Evolutionary conservation across 345 rosid genomes (phyloP).

Genomic region (Citrus inodora): DNA sequence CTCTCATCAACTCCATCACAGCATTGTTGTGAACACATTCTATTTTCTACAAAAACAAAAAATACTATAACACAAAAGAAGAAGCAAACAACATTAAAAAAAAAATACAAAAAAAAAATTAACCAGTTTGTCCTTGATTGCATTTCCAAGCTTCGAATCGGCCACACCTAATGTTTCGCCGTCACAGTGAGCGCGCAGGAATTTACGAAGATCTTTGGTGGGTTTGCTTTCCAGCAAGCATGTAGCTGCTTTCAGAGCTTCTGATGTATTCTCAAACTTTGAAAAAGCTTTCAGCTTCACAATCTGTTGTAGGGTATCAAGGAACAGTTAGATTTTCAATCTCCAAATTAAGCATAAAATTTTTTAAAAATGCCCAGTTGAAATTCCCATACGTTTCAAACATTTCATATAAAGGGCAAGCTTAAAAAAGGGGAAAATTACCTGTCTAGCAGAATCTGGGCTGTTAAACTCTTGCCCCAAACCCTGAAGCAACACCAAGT

Average conservation of each 20-base stretch:
- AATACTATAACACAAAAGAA: conserved; percentile 10
- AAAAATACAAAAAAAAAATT: conserved; percentile 3
- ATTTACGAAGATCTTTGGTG: conserved; percentile 76
- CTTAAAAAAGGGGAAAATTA: conserved; percentile 3
- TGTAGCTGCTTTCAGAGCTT: conserved; percentile 77
- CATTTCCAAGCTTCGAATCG: conserved; percentile 92
- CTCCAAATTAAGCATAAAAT: neutral
- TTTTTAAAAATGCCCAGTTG: neutral
- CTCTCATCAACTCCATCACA: conserved; percentile 92
- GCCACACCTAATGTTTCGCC: conserved; percentile 76
- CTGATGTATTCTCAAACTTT: conserved; percentile 87
- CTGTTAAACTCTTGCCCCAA: conserved; percentile 54
- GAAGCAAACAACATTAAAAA: neutral
- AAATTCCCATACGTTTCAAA: neutral
- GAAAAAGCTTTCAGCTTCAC: conserved; percentile 82
- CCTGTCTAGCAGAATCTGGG: conserved; percentile 63
- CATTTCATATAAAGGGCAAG: neutral
- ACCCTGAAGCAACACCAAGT: conserved; percentile 42
- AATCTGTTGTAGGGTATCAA: conserved; percentile 31
- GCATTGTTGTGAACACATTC: conserved; percentile 85
- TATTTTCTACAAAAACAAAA: conserved; percentile 55
- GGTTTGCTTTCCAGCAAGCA: conserved; percentile 68
- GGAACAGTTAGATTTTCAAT: neutral
- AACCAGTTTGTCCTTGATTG: conserved; percentile 87
- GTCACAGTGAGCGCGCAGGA: conserved; percentile 62